Evolutionary conservation across 2,329 filamentous ascomycete species (phyloP), one percentile per base, ranked within the genome.

Genomic region (Colletotrichum echinochloae): DNA sequence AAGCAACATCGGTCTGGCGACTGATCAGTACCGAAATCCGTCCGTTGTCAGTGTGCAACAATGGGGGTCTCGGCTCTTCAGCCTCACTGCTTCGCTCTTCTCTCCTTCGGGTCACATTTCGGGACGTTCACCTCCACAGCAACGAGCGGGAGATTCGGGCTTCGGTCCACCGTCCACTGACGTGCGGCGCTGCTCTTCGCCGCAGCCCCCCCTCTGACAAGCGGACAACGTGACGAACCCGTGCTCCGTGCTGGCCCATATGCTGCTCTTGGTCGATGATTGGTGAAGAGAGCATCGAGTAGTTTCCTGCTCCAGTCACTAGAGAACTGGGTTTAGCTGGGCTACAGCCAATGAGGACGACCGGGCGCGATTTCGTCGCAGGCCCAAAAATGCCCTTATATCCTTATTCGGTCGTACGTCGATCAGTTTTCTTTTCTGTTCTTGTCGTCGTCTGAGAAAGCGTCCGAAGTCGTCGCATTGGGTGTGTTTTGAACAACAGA

Each of bases 181-280:
- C 35, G 37, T 37, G 55, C 65, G 41, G 70, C 64, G 44, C 30
- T 41, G 51, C 37, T 52, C 51, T 65, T 69, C 60, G 65, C 68
- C 66, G 64, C 72, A 66, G 64, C 72, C 66, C 30, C 41, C 60
- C 51, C 55, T 62, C 60, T 66, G 65, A 51, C 26, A 63, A 46
- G 62, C 57, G 39, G 62, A 30, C 60, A 56, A 64, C 66, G 72
- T 71, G 73, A 74, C 66, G 73, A 74, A 74, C 73, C 61, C 57
- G 55, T 73, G 72, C 66, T 46, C 63, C 60, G 70, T 72, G 72
- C 73, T 70, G 66, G 64, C 51, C 63, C 62, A 39, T 46, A 62
- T 67, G 61, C 61, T 30, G 39, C 46, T 61, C 56, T 48, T 55
- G 66, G 41, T 26, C 33, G 14, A 41, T 74, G 73, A 73, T 74